These are phyloP conservation scores for Vicia faba DNA, from an alignment of 306 rosid species.

Conservation along the genomic window DNA sequence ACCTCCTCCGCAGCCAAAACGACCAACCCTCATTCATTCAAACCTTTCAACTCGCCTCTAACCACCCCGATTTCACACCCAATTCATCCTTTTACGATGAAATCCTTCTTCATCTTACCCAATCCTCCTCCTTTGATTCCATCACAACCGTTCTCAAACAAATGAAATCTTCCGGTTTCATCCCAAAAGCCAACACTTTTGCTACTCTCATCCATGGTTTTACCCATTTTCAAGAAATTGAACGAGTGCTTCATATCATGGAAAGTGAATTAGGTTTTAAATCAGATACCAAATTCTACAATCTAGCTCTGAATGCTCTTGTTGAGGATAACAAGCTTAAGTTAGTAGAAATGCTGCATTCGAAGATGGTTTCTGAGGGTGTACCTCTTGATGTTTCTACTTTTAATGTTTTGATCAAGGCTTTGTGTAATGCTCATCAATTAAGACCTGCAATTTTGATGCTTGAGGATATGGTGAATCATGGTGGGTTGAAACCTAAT, in stretches of 20 bases:
- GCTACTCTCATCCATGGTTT: constrained; percentile 52
- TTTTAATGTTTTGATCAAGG: constrained; percentile 77
- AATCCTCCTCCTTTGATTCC: constrained; percentile 55
- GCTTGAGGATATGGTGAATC: constrained; percentile 76
- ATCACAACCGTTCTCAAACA: constrained; percentile 51
- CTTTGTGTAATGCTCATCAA: constrained; percentile 84
- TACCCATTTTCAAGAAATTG: constrained; percentile 52
- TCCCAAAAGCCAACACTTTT: constrained; percentile 48
- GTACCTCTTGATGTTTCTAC: constrained; percentile 68
- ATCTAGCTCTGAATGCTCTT: constrained; percentile 60
- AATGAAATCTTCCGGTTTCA: constrained; percentile 46
- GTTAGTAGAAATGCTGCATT: constrained; percentile 64
- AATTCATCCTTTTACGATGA: constrained; percentile 44
- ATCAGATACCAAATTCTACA: constrained; percentile 65
- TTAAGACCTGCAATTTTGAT: constrained; percentile 76
- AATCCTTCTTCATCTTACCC: constrained; percentile 57
- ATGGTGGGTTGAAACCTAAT: constrained; percentile 62
- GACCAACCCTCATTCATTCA: constrained; percentile 70
- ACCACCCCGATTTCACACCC: constrained; percentile 66
- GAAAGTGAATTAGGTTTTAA: constrained; percentile 58
- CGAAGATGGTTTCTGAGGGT: constrained; percentile 52
- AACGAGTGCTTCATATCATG: constrained; percentile 46
- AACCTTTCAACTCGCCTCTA: constrained; percentile 69
- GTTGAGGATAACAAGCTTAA: constrained; percentile 73
- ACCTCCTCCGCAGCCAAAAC: constrained; percentile 65